Evolutionary conservation across 1,284 basidiomycete species (phyloP), one percentile per base, ranked within the genome.

Genomic region (Jaminaea rosea): DNA sequence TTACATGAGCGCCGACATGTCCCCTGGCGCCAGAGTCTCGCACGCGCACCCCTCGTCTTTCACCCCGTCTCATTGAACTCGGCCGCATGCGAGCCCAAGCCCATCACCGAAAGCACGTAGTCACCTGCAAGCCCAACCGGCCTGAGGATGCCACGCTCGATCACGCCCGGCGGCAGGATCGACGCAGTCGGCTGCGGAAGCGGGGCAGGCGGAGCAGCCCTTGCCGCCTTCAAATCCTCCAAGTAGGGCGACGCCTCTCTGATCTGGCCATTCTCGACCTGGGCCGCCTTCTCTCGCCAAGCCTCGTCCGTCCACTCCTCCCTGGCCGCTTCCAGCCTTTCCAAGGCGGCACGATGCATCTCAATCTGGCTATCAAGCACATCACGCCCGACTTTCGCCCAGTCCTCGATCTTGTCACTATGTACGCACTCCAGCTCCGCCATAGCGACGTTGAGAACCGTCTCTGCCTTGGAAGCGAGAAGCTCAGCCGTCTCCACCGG

Each of bases 371-470:
- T 50, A 24, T 68, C 66, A 0, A 68, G 52, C 19, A 65, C 36
- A 8, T 44, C 36, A 17, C 57, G 53, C 0, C 60, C 60, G 4
- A 62, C 48, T 6, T 59, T 51, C 17, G 58, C 55, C 50, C 52
- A 67, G 47, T 73, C 68, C 47, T 64, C 55, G 6, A 53, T 54
- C 3, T 68, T 50, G 29, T 74, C 62, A 3, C 46, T 37, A 44
- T 68, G 63, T 2, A 65, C 27, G 0, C 62, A 83, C 52, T 87
- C 84, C 79, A 90, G 83, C 76, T 90, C 88, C 3, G 87, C 85
- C 81, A 88, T 84, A 0, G 88, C 49, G 13, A 83, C 83, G 71
- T 90, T 90, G 23, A 91, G 75, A 6, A 89, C 86, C 0, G 88
- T 90, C 75, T 91, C 88, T 31, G 29, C 29, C 29, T 31, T 31